A percentile compares a stretch with the other conserved stretches of the same genome.
Evolutionary conservation across 2,329 filamentous ascomycete genomes (phyloP).

Genomic region (Aspergillus fischeri): DNA sequence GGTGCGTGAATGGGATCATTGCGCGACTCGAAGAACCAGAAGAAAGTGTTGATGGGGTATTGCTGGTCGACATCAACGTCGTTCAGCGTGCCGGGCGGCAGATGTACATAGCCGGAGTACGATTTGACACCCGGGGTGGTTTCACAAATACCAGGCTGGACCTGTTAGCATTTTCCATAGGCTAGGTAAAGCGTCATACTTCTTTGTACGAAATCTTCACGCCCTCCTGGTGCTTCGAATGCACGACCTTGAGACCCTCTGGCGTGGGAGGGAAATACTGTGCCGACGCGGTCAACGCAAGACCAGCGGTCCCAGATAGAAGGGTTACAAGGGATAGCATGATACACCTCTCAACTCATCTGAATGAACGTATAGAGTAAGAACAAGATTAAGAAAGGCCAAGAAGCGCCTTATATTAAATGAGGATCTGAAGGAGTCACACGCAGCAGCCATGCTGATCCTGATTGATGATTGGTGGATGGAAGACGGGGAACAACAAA

Average conservation of each 20-base stretch:
- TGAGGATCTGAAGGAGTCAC: background rate
- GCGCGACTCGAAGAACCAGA: conserved; percentile 61
- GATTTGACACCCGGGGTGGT: conserved; percentile 53
- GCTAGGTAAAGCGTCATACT: conserved; percentile 22
- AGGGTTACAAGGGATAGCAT: conserved; percentile 11
- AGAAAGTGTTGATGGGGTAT: conserved; percentile 61
- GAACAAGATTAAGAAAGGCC: background rate
- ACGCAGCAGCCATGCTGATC: background rate
- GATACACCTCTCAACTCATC: background rate
- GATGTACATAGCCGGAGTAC: conserved; percentile 58
- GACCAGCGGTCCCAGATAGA: conserved; percentile 9
- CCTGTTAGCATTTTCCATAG: background rate
- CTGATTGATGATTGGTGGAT: background rate
- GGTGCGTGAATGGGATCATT: conserved; percentile 52
- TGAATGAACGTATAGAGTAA: background rate
- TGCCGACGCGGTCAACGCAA: conserved; percentile 20
- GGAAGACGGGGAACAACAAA: background rate
- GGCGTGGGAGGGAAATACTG: conserved; percentile 42
- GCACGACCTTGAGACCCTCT: conserved; percentile 37
- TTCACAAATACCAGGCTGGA: conserved; percentile 50
- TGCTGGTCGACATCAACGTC: conserved; percentile 43
- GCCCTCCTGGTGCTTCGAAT: conserved; percentile 42
- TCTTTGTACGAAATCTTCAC: conserved; percentile 46
- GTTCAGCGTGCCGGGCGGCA: conserved; percentile 45
- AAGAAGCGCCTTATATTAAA: background rate